These are phyloP conservation scores for Aspergillus egyptiacus DNA, from an alignment of 495 filamentous ascomycete species.

Conservation along the genomic window DNA sequence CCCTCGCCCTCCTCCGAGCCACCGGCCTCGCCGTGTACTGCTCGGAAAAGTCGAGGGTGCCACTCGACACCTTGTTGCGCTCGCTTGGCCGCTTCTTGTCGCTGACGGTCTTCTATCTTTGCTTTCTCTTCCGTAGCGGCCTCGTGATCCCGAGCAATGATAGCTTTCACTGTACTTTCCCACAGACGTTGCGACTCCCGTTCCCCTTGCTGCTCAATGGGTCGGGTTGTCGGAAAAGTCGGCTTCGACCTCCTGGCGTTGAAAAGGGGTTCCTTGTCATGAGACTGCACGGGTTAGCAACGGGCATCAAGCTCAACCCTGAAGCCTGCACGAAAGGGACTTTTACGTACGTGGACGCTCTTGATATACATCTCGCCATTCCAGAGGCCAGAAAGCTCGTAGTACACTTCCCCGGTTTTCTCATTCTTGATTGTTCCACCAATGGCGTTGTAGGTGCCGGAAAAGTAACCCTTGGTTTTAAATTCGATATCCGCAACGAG, in stretches of 20 bases:
- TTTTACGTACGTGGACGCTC: constrained; percentile 60
- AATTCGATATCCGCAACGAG: constrained; percentile 94
- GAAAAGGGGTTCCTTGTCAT: constrained; percentile 84
- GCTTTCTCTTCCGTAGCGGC: constrained; percentile 91
- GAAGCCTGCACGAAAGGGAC: neutral
- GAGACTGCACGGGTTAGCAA: constrained; percentile 51
- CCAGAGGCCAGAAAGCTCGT: constrained; percentile 89
- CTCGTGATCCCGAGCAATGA: constrained; percentile 80
- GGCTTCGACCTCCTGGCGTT: constrained; percentile 72
- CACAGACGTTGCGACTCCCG: constrained; percentile 87
- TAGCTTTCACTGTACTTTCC: constrained; percentile 69
- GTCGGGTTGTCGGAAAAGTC: constrained; percentile 66
- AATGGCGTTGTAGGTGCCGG: constrained; percentile 93
- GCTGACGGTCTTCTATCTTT: constrained; percentile 85
- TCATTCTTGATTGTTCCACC: constrained; percentile 89
- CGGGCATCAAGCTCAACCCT: no score
- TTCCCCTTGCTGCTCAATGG: constrained; percentile 80
- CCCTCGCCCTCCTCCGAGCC: constrained; percentile 77
- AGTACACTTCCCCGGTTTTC: constrained; percentile 75
- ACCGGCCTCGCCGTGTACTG: constrained; percentile 63
- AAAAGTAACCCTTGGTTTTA: constrained; percentile 97
- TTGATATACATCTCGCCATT: constrained; percentile 90
- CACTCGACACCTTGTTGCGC: constrained; percentile 80
- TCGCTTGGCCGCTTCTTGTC: constrained; percentile 79
- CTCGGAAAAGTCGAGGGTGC: constrained; percentile 79